phyloP scores from a whole-genome alignment of 2,329 filamentous ascomycete species.

The Niveomyces coronatus region DNA sequence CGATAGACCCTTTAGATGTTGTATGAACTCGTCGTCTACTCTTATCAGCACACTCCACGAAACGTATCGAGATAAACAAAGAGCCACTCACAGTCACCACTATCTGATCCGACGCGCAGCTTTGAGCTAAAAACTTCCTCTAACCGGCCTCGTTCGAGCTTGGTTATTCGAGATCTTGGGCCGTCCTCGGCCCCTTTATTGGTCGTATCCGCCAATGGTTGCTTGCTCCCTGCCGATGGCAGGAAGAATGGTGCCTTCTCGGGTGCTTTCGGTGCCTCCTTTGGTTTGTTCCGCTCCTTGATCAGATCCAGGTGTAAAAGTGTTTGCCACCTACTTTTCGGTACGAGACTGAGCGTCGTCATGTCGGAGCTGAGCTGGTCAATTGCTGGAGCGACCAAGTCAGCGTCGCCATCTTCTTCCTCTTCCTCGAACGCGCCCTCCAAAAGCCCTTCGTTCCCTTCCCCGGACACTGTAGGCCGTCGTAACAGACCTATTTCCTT shows the following conservation, averaged over 20 bases:
- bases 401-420: conserved; percentile 41
- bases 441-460: conserved; percentile 65
- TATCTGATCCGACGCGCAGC: conserved; percentile 41
- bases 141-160: conserved; percentile 47
- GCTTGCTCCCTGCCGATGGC: conserved; percentile 48
- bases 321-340: conserved; percentile 88
- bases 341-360: conserved; percentile 80
- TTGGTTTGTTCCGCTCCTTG: conserved; percentile 88
- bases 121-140: conserved; percentile 50
- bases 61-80: too few relatives aligned
- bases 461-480: conserved; percentile 69
- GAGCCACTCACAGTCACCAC: conserved; percentile 54
- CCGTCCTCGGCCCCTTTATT: conserved; percentile 31
- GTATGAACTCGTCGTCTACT: conserved; percentile 55
- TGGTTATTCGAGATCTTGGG: conserved; percentile 54
- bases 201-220: conserved; percentile 26
- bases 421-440: conserved; percentile 62
- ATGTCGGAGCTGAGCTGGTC: conserved; percentile 77
- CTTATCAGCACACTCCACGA: conserved; percentile 17
- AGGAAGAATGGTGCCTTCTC: conserved; percentile 96
- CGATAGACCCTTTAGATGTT: conserved; percentile 68
- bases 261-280: conserved; percentile 79
- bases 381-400: conserved; percentile 43
- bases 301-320: conserved; percentile 87
- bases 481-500: conserved; percentile 55